Evolutionary conservation across 1,139 yeast species (phyloP), one percentile per base, ranked within the genome.

Genomic region (Geotrichum carabidarum): DNA sequence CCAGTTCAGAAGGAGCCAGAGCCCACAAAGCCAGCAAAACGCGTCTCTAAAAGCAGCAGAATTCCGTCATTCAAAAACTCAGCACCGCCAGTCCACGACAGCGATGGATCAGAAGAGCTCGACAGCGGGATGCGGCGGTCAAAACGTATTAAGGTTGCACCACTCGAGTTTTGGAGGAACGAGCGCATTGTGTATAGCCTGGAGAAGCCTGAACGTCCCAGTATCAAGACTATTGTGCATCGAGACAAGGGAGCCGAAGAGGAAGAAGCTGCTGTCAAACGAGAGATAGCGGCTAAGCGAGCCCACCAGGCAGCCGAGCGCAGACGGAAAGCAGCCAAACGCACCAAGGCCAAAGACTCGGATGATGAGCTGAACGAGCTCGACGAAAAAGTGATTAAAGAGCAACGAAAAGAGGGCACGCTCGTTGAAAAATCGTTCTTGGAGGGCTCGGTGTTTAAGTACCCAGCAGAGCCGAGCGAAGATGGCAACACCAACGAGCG

Each of bases 81-180:
- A 3, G 27, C 5, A 22, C 27, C 27, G 27, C n/a, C 31, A 44
- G 15, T 27, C 48, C 27, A 32, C 38, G 36, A 43, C n/a, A 50
- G 55, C 15, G 44, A 43, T 43, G 62, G 78, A n/a, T 36, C 46
- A 11, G 52, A 63, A 36, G 51, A 48, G 15, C 42, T 42, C n/a
- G 31, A 9, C 61, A 48, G 41, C 27, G 61, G 60, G n/a, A 45
- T 63, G 22, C 63, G 86, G 58, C 71, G 80, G 59, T 86, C 96
- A 0, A 75, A 77, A 45, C 76, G 96, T 63, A 78, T 81, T 0
- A 79, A 79, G 60, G 77, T 86, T 7, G 81, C 85, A 1, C 95
- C 96, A 0, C 72, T 89, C 60, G 93, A 90, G 9, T 86, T 78
- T 66, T 89, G 97, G 96, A 79, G 87, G 67, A 86, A 86, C 65